A percentile compares a stretch with the other conserved stretches of the same genome.
Evolutionary conservation across 352 stramenopile species (phyloP).

Genomic region (Thalassiosira oceanica): DNA sequence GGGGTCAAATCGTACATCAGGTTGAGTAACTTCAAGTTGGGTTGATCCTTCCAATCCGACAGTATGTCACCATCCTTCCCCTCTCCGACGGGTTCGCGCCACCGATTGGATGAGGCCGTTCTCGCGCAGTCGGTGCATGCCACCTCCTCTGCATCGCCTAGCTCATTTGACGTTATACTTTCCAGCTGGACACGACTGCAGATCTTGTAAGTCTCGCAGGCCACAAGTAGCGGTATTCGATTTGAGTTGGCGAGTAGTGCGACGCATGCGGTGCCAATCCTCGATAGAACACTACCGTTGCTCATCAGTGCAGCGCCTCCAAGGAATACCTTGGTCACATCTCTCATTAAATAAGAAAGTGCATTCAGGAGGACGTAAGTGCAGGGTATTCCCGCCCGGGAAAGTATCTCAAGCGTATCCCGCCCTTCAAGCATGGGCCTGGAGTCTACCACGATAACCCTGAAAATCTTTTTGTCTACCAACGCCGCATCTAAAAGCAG

Average conservation of each 20-base stretch:
- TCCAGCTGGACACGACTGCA: slow-evolving; percentile 95
- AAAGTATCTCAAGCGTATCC: slow-evolving; percentile 64
- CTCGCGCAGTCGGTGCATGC: slow-evolving; percentile 46
- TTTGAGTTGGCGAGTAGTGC: slow-evolving; percentile 88
- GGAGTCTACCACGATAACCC: slow-evolving; percentile 93
- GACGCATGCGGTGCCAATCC: slow-evolving; percentile 90
- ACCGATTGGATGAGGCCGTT: slow-evolving; percentile 40
- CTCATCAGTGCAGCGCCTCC: slow-evolving; percentile 93
- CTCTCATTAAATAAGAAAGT: slow-evolving; percentile 89
- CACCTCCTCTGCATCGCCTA: slow-evolving; percentile 89
- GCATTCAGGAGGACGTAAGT: slow-evolving; percentile 93
- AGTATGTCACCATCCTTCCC: slow-evolving; percentile 49
- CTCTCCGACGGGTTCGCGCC: slow-evolving; percentile 9
- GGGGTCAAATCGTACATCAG: slow-evolving; percentile 92
- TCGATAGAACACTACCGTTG: slow-evolving; percentile 90
- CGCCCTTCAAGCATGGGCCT: slow-evolving; percentile 74
- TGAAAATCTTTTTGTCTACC: slow-evolving; percentile 79
- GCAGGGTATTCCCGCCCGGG: slow-evolving; percentile 83
- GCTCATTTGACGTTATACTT: slow-evolving; percentile 95
- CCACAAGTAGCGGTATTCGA: slow-evolving; percentile 95
- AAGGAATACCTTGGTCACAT: slow-evolving; percentile 95
- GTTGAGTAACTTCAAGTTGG: slow-evolving; percentile 83
- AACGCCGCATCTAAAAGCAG: slow-evolving; percentile 74
- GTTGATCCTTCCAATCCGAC: slow-evolving; percentile 51
- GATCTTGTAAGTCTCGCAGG: slow-evolving; percentile 98